These are phyloP conservation scores for Phoenix roebelenii DNA, from an alignment of 176 grass and related monocot species.

Conservation along the genomic window DNA sequence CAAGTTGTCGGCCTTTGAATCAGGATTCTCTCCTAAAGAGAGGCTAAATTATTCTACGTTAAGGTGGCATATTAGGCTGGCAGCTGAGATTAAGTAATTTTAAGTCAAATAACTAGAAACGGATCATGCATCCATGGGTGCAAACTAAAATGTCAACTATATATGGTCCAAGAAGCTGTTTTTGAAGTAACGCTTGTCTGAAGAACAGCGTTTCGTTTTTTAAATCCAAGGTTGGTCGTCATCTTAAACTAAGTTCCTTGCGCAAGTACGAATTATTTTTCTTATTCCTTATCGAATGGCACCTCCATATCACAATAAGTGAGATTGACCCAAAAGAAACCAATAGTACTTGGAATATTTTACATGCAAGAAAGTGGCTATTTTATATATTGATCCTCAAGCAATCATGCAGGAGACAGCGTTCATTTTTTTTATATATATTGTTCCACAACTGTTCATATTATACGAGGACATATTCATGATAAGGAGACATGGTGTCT, in stretches of 20 bases:
- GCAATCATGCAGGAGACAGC: conserved; percentile 25
- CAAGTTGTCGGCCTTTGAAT: not conserved
- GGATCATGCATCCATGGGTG: too few species aligned
- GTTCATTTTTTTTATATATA: conserved; percentile 12
- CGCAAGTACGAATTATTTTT: not conserved
- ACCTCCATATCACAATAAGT: conserved; percentile 24
- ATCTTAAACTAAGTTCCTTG: not conserved
- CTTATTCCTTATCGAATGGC: not conserved
- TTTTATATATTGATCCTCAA: conserved; percentile 6
- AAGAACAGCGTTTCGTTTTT: too few species aligned
- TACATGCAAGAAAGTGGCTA: conserved; percentile 9
- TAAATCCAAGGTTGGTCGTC: not conserved
- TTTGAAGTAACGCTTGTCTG: too few species aligned
- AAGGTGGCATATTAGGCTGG: too few species aligned
- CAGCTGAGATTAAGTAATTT: too few species aligned
- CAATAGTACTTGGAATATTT: conserved; percentile 26
- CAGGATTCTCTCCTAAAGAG: not conserved
- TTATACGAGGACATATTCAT: conserved; percentile 17
- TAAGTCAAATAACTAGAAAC: too few species aligned
- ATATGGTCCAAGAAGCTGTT: too few species aligned
- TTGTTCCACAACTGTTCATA: not conserved
- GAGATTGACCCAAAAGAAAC: conserved; percentile 33
- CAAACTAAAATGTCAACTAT: too few species aligned
- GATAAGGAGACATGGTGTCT: conserved; percentile 7
- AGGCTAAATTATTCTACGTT: not conserved